phyloP scores from a whole-genome alignment of 1,139 yeast genomes.

The Kazachstania sp. region DNA sequence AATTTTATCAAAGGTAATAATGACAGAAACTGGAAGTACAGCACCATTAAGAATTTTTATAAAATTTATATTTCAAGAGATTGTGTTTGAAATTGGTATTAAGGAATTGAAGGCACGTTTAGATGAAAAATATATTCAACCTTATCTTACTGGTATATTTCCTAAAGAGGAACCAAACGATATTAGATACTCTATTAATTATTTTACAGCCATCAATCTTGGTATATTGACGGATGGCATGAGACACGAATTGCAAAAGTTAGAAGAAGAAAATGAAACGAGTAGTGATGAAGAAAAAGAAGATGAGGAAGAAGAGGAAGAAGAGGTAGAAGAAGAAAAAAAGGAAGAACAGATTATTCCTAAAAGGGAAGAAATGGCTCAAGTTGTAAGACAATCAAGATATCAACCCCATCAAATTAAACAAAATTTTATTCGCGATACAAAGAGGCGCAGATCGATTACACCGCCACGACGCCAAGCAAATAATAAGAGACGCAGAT shows the following conservation, averaged over 20 bases:
- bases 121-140: conserved; percentile 42
- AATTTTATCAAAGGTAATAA: conserved; percentile 40
- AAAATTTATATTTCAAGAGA: conserved; percentile 71
- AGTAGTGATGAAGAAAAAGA: conserved; percentile 4
- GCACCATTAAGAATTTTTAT: conserved; percentile 76
- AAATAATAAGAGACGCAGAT: conserved; percentile 11
- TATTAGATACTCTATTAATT: conserved; percentile 74
- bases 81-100: conserved; percentile 71
- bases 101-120: conserved; percentile 42
- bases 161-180: conserved; percentile 45
- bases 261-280: conserved; percentile 5
- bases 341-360: neutral
- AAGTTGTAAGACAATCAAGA: neutral
- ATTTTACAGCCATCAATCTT: conserved; percentile 84
- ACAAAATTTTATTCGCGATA: neutral
- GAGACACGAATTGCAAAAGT: conserved; percentile 36
- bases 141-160: conserved; percentile 40
- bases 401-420: conserved; percentile 1
- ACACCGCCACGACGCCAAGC: conserved; percentile 20
- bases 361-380: neutral
- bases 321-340: conserved; percentile 3
- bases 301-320: conserved; percentile 5
- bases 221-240: conserved; percentile 77
- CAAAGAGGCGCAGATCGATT: conserved; percentile 12
- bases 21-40: conserved; percentile 67